Evolutionary conservation across 2,329 filamentous ascomycete genomes (phyloP).

Genomic region (Diaporthe nobilis): DNA sequence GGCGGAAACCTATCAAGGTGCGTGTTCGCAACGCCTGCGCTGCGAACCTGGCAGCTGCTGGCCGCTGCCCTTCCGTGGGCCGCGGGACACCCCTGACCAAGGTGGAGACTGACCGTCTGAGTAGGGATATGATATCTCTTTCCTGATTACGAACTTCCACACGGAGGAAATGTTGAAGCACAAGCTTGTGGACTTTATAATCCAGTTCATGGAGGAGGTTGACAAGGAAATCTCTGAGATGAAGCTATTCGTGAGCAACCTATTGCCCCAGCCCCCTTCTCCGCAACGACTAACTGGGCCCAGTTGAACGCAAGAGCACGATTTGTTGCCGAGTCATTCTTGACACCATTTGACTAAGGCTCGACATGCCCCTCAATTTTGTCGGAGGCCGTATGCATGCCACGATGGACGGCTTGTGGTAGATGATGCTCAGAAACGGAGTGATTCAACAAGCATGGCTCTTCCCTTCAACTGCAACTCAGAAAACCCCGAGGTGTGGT

Average conservation of each 20-base stretch:
- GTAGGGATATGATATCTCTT: conserved; percentile 97
- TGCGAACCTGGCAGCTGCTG: not conserved
- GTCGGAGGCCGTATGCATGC: not conserved
- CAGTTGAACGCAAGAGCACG: conserved; percentile 96
- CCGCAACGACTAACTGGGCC: conserved; percentile 21
- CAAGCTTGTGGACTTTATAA: conserved; percentile 98
- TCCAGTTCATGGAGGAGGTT: conserved; percentile 99
- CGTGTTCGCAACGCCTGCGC: conserved; percentile 43
- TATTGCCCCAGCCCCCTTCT: conserved; percentile 45
- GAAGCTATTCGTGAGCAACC: conserved; percentile 84
- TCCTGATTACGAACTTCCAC: conserved; percentile 98
- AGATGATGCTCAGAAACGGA: conserved; percentile 1
- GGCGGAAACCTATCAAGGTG: conserved; percentile 96
- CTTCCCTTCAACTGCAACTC: not conserved
- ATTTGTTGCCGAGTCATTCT: conserved; percentile 98
- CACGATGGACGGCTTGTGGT: not conserved
- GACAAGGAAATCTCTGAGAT: conserved; percentile 99
- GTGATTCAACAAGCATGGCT: not conserved
- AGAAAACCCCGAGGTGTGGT: not conserved
- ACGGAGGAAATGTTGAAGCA: conserved; percentile 99
- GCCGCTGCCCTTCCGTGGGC: not conserved
- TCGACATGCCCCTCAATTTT: not conserved
- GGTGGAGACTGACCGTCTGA: conserved; percentile 36
- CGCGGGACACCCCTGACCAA: not conserved
- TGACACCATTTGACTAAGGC: conserved; percentile 75